A percentile compares a stretch with the other conserved stretches of the same genome.
phyloP scores from a whole-genome alignment of 257 asterid genomes.

The Nicotiana noctiflora region DNA sequence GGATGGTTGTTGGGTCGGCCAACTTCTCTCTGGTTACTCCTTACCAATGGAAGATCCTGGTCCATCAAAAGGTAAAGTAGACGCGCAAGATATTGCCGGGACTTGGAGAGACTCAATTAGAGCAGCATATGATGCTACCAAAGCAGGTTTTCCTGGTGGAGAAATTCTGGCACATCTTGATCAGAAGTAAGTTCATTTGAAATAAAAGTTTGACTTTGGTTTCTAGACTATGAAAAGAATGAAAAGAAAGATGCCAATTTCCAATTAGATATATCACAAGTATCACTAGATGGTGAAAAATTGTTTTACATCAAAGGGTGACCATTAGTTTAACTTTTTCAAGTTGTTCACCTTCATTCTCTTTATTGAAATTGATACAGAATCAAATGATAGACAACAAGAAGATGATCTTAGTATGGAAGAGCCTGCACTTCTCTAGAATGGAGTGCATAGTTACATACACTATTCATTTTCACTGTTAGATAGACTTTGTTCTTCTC shows the following conservation, averaged over 20 bases:
- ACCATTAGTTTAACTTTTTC: neutral
- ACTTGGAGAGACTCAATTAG: constrained; percentile 81
- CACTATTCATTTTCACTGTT: neutral
- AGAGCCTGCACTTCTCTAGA: neutral
- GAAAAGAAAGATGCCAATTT: neutral
- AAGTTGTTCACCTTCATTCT: neutral
- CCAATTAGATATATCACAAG: neutral
- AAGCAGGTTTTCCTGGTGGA: constrained; percentile 83
- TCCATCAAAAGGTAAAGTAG: constrained; percentile 36
- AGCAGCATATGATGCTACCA: constrained; percentile 74
- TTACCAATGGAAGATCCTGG: constrained; percentile 97
- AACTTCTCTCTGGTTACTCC: constrained; percentile 87
- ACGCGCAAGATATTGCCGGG: constrained; percentile 58
- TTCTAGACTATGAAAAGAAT: neutral
- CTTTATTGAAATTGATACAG: neutral
- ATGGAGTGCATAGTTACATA: neutral
- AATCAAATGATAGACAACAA: neutral
- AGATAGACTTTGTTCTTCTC: neutral
- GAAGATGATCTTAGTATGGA: neutral
- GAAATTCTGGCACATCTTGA: constrained; percentile 87
- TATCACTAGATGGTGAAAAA: neutral
- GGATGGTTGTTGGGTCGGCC: constrained; percentile 78
- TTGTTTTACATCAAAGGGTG: neutral
- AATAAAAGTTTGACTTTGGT: neutral
- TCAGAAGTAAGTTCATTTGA: constrained; percentile 63